Evolutionary conservation across 495 filamentous ascomycete genomes (phyloP), one percentile per base, ranked within the genome.

Genomic region (Neurospora terricola): DNA sequence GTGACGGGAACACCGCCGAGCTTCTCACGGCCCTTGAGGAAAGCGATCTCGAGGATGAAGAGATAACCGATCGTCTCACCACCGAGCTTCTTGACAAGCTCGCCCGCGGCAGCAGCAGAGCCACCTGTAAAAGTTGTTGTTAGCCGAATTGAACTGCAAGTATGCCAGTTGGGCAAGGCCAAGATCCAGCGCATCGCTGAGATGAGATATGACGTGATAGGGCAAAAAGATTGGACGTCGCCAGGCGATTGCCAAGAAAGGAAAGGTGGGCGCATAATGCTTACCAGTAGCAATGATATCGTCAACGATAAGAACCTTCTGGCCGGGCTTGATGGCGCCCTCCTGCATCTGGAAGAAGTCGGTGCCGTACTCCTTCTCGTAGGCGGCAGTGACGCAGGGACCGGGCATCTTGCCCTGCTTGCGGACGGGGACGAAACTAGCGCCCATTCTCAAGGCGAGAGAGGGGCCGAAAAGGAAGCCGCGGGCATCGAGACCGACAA

Each of bases 251-350:
- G 40, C 40, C 69, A 27, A 36, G 8, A 69, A 43, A 40, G 42
- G 30, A 38, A 70, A 71, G 27, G 12, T 23, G 43, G 36, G 45
- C 37, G 38, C 69, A 72, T 73, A 74, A 73, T 77, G 82, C 90
- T 81, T 86, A 97, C 96, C 96, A 74, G 96, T 99, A 40, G 96
- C 96, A 83, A 99, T 98, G 77, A 99, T 95, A 81, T 99, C 96
- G 80, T 99, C 96, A 54, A 99, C 92, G 69, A 99, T 87, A 74
- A 99, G 82, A 23, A 97, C 95, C 80, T 89, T 91, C 87, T 97
- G 93, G 23, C 94, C 96, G 45, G 88, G 86, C 86, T 92, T 92
- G 78, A 98, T 90, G 14, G 90, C 89, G 81, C 90, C 94, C 70
- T 83, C 84, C 84, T 99, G 96, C 85, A 98, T 96, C 87, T 98